A percentile compares a stretch with the other conserved stretches of the same genome.
Conservation (phyloP, 352 stramenopile genomes). For the Phytophthora megakarya region DNA sequence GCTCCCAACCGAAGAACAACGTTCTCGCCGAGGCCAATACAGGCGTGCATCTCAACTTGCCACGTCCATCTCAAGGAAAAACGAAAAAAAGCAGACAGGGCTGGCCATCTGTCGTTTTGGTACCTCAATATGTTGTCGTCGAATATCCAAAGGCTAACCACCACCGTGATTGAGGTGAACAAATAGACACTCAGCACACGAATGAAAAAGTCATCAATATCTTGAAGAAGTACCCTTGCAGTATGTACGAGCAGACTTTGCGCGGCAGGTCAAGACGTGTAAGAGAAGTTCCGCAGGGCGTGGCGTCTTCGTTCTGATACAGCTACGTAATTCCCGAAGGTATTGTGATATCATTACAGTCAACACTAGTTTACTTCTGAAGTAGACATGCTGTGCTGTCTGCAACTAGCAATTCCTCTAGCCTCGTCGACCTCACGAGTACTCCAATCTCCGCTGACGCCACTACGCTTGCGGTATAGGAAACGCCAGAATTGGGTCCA, state of each 20-base stretch:
- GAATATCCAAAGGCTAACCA: background rate
- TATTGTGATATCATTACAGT: background rate
- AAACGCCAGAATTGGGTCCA: background rate
- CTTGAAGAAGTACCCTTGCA: constrained; percentile 1
- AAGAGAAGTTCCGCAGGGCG: background rate
- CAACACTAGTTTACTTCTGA: background rate
- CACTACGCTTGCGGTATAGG: background rate
- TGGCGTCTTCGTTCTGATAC: background rate
- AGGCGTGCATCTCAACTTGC: background rate
- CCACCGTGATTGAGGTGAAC: background rate
- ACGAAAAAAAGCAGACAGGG: background rate
- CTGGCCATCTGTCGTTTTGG: background rate
- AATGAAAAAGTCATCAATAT: background rate
- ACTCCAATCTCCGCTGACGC: background rate
- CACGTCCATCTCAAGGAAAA: background rate
- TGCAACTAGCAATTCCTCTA: background rate
- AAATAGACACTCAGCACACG: background rate
- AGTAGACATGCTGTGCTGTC: background rate
- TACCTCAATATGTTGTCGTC: background rate
- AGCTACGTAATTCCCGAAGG: background rate
- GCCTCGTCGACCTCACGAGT: background rate
- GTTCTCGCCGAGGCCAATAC: no score
- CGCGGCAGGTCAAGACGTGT: background rate
- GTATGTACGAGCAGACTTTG: background rate
- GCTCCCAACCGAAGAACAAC: no score